A percentile compares a stretch with the other conserved stretches of the same genome.
These are phyloP conservation scores for Exophiala xenobiotica DNA, from an alignment of 2,329 filamentous ascomycete species.

Conservation along the genomic window DNA sequence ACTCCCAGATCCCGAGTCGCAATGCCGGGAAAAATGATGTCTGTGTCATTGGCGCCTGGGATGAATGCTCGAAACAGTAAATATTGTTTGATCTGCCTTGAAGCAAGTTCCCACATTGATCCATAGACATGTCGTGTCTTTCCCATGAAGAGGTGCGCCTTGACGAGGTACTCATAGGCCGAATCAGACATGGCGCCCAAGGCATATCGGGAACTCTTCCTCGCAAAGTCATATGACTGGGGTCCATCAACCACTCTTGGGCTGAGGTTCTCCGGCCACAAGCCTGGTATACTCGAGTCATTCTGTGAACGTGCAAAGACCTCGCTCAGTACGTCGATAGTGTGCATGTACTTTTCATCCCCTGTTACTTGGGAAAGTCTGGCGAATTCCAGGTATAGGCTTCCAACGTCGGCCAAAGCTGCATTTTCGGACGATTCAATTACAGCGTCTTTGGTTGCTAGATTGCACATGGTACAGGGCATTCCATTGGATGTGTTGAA, in stretches of 20 bases:
- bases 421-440: conserved; percentile 6
- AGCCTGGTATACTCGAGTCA: conserved; percentile 37
- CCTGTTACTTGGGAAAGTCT: conserved; percentile 36
- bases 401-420: conserved; percentile 15
- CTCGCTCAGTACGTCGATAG: conserved; percentile 36
- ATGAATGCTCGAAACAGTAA: conserved; percentile 76
- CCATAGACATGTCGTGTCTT: not conserved
- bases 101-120: conserved; percentile 7
- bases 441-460: conserved; percentile 5
- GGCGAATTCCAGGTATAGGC: conserved; percentile 23
- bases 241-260: not conserved
- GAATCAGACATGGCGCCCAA: conserved; percentile 43
- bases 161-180: conserved; percentile 59
- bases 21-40: conserved; percentile 52
- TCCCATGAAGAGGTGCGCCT: conserved; percentile 37
- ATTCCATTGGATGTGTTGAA: conserved; percentile 36
- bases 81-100: conserved; percentile 58
- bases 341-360: conserved; percentile 40
- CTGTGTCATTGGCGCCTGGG: conserved; percentile 38
- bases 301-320: conserved; percentile 30
- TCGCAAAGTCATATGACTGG: not conserved
- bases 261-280: conserved; percentile 39
- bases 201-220: conserved; percentile 16
- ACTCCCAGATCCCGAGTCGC: not conserved
- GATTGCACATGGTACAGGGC: conserved; percentile 22